phyloP scores from a whole-genome alignment of 2,329 filamentous ascomycete species.

The Xylaria polymorpha region DNA sequence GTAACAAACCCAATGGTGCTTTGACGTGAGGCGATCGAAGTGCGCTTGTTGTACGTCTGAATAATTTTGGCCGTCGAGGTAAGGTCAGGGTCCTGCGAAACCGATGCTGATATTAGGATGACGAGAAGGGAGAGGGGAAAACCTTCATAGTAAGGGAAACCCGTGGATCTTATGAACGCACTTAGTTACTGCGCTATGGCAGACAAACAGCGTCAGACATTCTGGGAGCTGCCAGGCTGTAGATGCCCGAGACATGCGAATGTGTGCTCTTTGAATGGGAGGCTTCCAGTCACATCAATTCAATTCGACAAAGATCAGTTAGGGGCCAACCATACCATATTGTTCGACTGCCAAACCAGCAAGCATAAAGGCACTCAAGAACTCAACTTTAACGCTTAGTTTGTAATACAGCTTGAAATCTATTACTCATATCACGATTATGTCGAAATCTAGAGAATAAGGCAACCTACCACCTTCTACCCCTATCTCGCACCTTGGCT shows the following conservation, averaged over 20 bases:
- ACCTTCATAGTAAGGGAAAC: neutral
- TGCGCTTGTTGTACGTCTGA: neutral
- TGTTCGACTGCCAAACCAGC: neutral
- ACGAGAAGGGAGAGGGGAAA: neutral
- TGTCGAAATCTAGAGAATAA: neutral
- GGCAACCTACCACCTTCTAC: neutral
- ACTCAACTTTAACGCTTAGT: neutral
- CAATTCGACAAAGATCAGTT: neutral
- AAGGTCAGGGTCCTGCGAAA: neutral
- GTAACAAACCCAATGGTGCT: neutral
- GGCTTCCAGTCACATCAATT: neutral
- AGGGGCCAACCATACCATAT: neutral
- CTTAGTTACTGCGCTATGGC: neutral
- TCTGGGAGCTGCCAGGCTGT: neutral
- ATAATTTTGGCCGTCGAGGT: neutral
- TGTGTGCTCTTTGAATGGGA: constrained; percentile 2
- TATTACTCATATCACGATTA: neutral
- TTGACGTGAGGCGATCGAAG: neutral
- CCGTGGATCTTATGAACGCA: constrained; percentile 10
- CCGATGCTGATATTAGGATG: neutral
- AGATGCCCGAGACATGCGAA: neutral
- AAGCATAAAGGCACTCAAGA: neutral
- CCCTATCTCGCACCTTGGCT: neutral
- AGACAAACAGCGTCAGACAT: neutral
- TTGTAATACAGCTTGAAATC: neutral